These are phyloP conservation scores for Podaxis sp. DNA, from an alignment of 768 basidiomycete species.

Conservation along the genomic window DNA sequence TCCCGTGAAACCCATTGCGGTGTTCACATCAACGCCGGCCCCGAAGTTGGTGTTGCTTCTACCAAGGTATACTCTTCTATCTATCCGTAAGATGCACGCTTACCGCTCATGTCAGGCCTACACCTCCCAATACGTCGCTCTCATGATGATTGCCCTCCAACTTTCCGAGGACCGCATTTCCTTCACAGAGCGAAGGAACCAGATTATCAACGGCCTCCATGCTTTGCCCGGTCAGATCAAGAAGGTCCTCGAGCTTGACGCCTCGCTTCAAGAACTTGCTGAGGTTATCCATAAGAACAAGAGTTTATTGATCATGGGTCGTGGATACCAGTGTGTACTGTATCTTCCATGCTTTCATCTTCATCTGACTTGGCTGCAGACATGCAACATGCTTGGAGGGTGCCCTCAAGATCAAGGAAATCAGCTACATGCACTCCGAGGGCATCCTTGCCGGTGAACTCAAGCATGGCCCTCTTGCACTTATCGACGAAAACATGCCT, in stretches of 20 bases:
- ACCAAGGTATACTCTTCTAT: conserved; percentile 67
- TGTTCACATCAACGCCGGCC: conserved; percentile 99
- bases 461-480: conserved; percentile 96
- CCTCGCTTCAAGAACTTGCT: conserved; percentile 76
- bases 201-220: conserved; percentile 93
- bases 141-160: conserved; percentile 98
- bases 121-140: conserved; percentile 97
- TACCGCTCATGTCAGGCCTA: conserved; percentile 63
- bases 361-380: conserved; percentile 31
- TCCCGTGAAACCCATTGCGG: conserved; percentile 99
- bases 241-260: conserved; percentile 79
- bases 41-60: conserved; percentile 98
- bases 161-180: conserved; percentile 96
- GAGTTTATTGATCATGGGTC: conserved; percentile 92
- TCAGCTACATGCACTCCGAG: conserved; percentile 88
- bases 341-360: background rate
- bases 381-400: conserved; percentile 98
- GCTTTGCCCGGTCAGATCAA: conserved; percentile 89
- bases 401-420: conserved; percentile 99
- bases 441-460: conserved; percentile 97
- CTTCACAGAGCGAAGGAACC: conserved; percentile 83
- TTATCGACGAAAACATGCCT: conserved; percentile 98
- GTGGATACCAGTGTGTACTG: conserved; percentile 86
- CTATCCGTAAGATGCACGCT: background rate
- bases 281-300: conserved; percentile 79